These are phyloP conservation scores for Piper betle DNA, from an alignment of 164 flowering plant genomes.

Conservation along the genomic window DNA sequence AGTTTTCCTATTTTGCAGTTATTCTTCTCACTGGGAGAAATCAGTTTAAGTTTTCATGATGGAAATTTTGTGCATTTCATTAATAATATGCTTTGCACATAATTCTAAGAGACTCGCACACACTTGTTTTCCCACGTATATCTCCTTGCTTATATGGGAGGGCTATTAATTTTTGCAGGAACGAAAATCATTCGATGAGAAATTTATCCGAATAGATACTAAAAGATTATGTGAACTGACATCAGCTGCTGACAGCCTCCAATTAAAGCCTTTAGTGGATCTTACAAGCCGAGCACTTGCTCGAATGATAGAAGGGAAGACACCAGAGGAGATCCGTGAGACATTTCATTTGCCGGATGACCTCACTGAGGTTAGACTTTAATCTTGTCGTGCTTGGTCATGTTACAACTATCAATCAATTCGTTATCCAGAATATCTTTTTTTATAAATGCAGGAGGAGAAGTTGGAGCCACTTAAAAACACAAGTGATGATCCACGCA, in stretches of 20 bases:
- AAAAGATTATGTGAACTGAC: slow-evolving; percentile 73
- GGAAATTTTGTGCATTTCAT: no score
- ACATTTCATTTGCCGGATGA: slow-evolving; percentile 90
- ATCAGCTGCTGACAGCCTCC: slow-evolving; percentile 89
- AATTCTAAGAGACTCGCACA: no score
- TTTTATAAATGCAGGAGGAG: slow-evolving; percentile 55
- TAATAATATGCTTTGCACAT: no score
- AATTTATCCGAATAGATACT: slow-evolving; percentile 65
- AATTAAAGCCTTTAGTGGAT: slow-evolving; percentile 78
- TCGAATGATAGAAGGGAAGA: slow-evolving; percentile 87
- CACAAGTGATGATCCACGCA: slow-evolving; percentile 80
- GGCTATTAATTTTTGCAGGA: slow-evolving; percentile 29
- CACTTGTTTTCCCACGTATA: no score
- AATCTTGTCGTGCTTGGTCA: not conserved
- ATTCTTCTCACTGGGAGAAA: no score
- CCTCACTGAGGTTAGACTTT: slow-evolving; percentile 66
- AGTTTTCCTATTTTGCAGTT: no score
- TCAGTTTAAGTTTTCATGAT: no score
- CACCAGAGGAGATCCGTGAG: slow-evolving; percentile 87
- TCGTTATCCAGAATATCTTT: slow-evolving; percentile 2
- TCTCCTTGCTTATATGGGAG: not conserved
- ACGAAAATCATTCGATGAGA: slow-evolving; percentile 79
- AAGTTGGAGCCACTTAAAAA: slow-evolving; percentile 86
- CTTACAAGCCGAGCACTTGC: slow-evolving; percentile 91
- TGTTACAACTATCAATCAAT: not conserved